phyloP scores from a whole-genome alignment of 2,329 filamentous ascomycete genomes.

The Fusarium agapanthi region DNA sequence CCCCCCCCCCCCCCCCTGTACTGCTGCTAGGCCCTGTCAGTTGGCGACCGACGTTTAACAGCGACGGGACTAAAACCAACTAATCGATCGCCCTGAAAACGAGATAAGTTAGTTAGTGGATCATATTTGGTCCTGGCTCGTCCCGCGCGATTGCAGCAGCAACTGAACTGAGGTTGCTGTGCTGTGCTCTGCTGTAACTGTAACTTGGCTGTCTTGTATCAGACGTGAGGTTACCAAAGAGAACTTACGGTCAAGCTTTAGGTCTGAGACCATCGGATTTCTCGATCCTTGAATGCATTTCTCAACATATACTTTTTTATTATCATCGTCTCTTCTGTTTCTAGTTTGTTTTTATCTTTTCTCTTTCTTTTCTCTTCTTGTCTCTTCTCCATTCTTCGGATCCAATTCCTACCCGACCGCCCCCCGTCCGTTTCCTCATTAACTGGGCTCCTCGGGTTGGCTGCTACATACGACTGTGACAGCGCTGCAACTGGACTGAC shows the following conservation, averaged over 20 bases:
- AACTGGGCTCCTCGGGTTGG: not conserved
- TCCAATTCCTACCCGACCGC: constrained; percentile 19
- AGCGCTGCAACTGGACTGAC: constrained; percentile 19
- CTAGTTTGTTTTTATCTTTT: constrained; percentile 7
- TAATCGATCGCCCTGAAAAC: constrained; percentile 26
- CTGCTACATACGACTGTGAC: not conserved
- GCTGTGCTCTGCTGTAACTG: not conserved
- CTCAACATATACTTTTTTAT: constrained; percentile 13
- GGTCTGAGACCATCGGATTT: constrained; percentile 8
- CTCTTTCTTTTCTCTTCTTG: not conserved
- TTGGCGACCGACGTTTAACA: constrained; percentile 4
- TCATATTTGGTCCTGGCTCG: constrained; percentile 1
- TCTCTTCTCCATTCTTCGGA: constrained; percentile 15
- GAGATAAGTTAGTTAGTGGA: not conserved
- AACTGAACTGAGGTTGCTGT: not conserved
- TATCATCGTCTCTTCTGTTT: not conserved
- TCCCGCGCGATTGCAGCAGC: not conserved
- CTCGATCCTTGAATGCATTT: constrained; percentile 13
- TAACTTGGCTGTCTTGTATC: not conserved
- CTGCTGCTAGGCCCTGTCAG: constrained; percentile 3
- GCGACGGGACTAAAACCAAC: not conserved
- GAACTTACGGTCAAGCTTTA: constrained; percentile 31
- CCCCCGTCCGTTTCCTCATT: constrained; percentile 15
- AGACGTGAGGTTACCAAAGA: not conserved
- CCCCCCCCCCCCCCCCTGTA: not conserved